Base-by-base conservation (phyloP, 139 green algal genomes). In the Tetraselmis chui region DNA sequence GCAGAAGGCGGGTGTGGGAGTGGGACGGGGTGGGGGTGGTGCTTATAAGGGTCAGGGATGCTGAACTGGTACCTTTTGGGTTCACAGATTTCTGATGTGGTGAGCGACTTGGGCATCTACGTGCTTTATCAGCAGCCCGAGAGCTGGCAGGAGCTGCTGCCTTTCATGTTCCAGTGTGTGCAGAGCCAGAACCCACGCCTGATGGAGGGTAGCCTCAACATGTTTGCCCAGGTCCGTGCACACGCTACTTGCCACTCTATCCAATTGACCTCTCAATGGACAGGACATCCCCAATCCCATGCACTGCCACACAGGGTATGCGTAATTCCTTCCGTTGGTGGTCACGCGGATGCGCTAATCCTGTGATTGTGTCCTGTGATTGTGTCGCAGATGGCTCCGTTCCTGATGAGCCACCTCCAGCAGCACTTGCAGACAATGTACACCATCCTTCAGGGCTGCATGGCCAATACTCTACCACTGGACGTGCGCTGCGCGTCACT, bases 91-190 rank as follows among this genome's bases (percentile, higher is more conserved):
- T 2, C 27, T 28, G 76, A 79, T 29, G n/a, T 79, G 76, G 28
- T 82, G 27, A 76, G 74, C 31, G 81, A 84, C 26, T 28, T 84
- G 25, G 81, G 74, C 31, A 67, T 67, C 28, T 28, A 30, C 58
- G 23, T 81, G 2, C 32, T 81, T 23, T 74, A 84, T 2, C 28
- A 80, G 23, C 22, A 67, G 45, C 45, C 45, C 18, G 45, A 80
- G 5, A 84, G 86, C 28, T 99, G 96, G 96, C 92, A 93, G 0
- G 96, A 99, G 90, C 88, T 99, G 79, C 87, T 98, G 76, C 96
- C 95, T 1, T 94, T 96, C 83, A 88, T 99, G 76, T 96, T 97
- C 85, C 81, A 92, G 79, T 94, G 89, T 75, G 89, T 94, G 27
- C 93, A 93, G 84, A 86, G 45, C 45, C 45, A 67, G 45, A 67